These are phyloP conservation scores for Entonaema liquescens DNA, from an alignment of 495 filamentous ascomycete species.

Conservation along the genomic window DNA sequence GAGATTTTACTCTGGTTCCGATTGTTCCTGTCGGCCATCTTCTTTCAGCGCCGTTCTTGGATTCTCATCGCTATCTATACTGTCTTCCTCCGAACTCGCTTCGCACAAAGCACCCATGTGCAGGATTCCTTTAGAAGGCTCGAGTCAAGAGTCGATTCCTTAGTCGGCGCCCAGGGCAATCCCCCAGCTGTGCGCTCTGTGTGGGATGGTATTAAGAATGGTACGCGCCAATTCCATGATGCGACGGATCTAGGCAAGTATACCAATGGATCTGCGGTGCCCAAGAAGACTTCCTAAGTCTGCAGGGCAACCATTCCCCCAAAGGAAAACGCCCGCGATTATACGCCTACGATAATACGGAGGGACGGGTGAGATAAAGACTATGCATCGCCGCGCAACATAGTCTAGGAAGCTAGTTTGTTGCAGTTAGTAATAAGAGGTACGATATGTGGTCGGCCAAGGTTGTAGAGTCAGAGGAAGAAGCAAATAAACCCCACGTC, in stretches of 20 bases:
- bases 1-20: conserved; percentile 86
- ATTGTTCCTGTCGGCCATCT: conserved; percentile 76
- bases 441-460: conserved; percentile 8
- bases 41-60: conserved; percentile 91
- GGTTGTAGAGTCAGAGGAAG: conserved; percentile 23
- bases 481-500: conserved; percentile 9
- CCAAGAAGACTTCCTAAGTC: conserved; percentile 59
- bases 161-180: conserved; percentile 84
- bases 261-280: conserved; percentile 61
- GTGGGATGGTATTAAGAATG: conserved; percentile 84
- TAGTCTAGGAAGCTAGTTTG: background rate
- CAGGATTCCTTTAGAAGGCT: conserved; percentile 79
- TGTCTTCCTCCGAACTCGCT: conserved; percentile 88
- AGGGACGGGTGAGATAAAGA: conserved; percentile 12
- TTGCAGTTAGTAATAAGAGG: conserved; percentile 10
- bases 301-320: conserved; percentile 7
- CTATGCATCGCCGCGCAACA: background rate
- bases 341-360: conserved; percentile 33
- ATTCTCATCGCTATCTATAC: conserved; percentile 86
- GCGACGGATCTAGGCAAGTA: conserved; percentile 80
- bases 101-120: conserved; percentile 90
- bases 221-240: conserved; percentile 75
- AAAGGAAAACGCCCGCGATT: conserved; percentile 15
- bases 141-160: conserved; percentile 77
- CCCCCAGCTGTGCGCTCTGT: conserved; percentile 83